A percentile compares a stretch with the other conserved stretches of the same genome.
Evolutionary conservation across 176 grass and related monocot genomes (phyloP).

Genomic region (Oryza australiensis): DNA sequence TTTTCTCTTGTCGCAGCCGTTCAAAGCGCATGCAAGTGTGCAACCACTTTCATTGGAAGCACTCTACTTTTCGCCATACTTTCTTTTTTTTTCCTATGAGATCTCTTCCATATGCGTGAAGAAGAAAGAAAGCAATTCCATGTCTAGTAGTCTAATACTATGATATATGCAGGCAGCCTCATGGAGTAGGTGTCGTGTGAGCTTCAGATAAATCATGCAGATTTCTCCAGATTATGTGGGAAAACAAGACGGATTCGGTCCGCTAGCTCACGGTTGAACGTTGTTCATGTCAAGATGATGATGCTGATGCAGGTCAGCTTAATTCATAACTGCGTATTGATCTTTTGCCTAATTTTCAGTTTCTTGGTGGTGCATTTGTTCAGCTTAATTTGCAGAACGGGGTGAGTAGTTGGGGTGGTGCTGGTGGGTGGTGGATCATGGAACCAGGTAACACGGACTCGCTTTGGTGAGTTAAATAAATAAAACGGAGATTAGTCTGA

Average conservation of each 20-base stretch:
- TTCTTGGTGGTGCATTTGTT: constrained; percentile 34
- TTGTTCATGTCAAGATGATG: constrained; percentile 16
- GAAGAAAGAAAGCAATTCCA: background rate
- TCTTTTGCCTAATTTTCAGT: background rate
- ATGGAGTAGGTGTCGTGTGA: background rate
- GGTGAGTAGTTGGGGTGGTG: constrained; percentile 37
- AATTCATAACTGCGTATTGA: background rate
- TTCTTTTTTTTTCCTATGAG: background rate
- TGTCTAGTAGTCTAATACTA: background rate
- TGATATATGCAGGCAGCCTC: background rate
- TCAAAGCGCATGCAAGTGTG: constrained; percentile 27
- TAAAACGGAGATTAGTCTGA: background rate
- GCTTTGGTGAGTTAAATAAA: constrained; percentile 30
- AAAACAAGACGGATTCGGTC: background rate
- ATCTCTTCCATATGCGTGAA: background rate
- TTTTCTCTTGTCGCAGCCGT: constrained; percentile 30
- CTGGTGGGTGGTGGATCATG: constrained; percentile 50
- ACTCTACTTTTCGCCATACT: background rate
- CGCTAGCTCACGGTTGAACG: constrained; percentile 9
- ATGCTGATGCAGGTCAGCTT: constrained; percentile 12
- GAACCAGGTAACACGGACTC: constrained; percentile 35
- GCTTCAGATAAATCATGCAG: background rate
- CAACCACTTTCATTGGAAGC: constrained; percentile 34
- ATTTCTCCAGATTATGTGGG: background rate
- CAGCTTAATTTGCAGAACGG: background rate